phyloP scores from a whole-genome alignment of 2,329 filamentous ascomycete genomes.

The Huntiella savannae region DNA sequence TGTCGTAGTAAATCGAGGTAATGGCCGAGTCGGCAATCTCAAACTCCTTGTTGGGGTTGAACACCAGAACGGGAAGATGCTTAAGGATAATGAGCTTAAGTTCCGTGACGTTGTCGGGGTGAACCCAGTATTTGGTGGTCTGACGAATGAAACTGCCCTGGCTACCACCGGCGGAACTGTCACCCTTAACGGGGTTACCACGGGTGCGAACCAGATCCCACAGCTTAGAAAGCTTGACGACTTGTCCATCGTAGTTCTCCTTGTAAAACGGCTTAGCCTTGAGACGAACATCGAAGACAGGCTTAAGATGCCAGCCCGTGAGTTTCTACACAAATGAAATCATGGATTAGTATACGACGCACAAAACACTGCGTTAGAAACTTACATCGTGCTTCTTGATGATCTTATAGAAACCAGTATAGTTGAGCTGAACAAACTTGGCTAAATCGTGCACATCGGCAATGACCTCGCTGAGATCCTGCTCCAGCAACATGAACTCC shows the following conservation, averaged over 20 bases:
- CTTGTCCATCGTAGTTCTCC: conserved; percentile 92
- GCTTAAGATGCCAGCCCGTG: conserved; percentile 81
- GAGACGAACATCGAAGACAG: conserved; percentile 85
- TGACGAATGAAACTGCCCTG: conserved; percentile 94
- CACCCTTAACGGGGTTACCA: conserved; percentile 80
- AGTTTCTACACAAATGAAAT: conserved; percentile 47
- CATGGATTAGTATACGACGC: conserved; percentile 13
- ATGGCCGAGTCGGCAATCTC: conserved; percentile 81
- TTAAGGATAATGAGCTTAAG: conserved; percentile 95
- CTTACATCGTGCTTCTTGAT: conserved; percentile 97
- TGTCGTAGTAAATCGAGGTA: conserved; percentile 97
- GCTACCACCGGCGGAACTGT: conserved; percentile 72
- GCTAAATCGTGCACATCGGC: conserved; percentile 95
- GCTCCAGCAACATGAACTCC: conserved; percentile 83
- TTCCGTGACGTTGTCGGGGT: conserved; percentile 95
- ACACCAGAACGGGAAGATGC: conserved; percentile 89
- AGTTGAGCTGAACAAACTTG: conserved; percentile 96
- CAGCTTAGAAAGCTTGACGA: conserved; percentile 83
- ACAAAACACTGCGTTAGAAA: conserved; percentile 1
- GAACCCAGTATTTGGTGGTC: conserved; percentile 99
- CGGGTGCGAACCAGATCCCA: conserved; percentile 89
- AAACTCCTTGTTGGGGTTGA: conserved; percentile 94
- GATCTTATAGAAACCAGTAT: conserved; percentile 98
- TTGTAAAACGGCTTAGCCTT: conserved; percentile 98
- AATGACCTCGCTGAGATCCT: conserved; percentile 92